These are phyloP conservation scores for Ceratobasidium sp. DNA, from an alignment of 1,284 basidiomycete genomes.

Conservation along the genomic window DNA sequence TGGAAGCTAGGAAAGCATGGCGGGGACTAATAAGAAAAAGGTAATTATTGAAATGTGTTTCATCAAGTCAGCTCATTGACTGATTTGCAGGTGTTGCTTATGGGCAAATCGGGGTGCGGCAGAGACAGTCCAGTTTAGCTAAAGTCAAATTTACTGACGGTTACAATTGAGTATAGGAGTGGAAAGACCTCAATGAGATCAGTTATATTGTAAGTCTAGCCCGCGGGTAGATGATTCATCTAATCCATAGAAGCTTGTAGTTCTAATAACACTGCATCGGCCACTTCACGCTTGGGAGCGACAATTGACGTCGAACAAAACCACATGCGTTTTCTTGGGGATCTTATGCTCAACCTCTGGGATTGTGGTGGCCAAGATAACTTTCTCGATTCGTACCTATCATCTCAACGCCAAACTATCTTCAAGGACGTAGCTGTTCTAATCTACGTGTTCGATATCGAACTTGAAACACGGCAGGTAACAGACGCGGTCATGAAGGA, in stretches of 20 bases:
- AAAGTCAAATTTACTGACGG: not conserved
- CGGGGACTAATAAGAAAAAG: conserved; percentile 39
- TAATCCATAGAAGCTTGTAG: conserved; percentile 53
- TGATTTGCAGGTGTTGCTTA: conserved; percentile 77
- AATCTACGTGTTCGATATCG: conserved; percentile 98
- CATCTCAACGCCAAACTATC: conserved; percentile 87
- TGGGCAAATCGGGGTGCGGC: conserved; percentile 81
- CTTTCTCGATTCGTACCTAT: conserved; percentile 96
- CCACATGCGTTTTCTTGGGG: conserved; percentile 94
- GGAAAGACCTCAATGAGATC: conserved; percentile 98
- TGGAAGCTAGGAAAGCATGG: not conserved
- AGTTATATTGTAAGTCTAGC: conserved; percentile 87
- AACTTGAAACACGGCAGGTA: conserved; percentile 49
- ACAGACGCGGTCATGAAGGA: conserved; percentile 57
- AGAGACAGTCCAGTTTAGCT: not conserved
- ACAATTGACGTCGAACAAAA: conserved; percentile 99
- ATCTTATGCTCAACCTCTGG: conserved; percentile 94
- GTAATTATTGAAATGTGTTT: not conserved
- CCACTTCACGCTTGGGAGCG: conserved; percentile 90
- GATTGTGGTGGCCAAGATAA: conserved; percentile 98
- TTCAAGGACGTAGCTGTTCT: conserved; percentile 96
- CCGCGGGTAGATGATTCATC: conserved; percentile 8
- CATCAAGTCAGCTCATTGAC: not conserved
- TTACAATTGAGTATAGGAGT: conserved; percentile 53
- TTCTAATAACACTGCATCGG: conserved; percentile 89